Percentiles rank a stretch among this genome's conserved stretches.
Evolutionary conservation across 495 filamentous ascomycete species (phyloP).

Genomic region (Aspergillus coremiiformis): DNA sequence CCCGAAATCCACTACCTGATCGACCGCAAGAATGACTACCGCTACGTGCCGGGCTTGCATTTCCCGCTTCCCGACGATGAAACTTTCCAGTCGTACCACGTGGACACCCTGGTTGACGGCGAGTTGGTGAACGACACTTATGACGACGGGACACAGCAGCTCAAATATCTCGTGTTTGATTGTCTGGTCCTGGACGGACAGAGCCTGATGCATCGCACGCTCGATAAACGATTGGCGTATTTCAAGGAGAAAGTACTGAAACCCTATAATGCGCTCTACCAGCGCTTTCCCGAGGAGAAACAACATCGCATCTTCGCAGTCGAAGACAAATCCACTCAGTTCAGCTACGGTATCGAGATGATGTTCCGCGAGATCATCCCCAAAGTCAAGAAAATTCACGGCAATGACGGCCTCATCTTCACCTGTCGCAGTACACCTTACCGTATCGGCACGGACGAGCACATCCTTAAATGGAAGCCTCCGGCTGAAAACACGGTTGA

Average conservation of each 20-base stretch:
- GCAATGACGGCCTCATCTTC: constrained; percentile 95
- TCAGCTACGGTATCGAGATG: constrained; percentile 80
- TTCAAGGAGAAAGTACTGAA: constrained; percentile 71
- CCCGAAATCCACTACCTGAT: constrained; percentile 73
- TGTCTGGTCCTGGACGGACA: constrained; percentile 76
- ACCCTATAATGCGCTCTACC: constrained; percentile 67
- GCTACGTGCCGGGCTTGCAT: constrained; percentile 68
- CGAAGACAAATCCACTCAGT: constrained; percentile 78
- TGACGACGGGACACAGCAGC: constrained; percentile 52
- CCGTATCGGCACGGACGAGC: constrained; percentile 78
- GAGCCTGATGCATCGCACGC: constrained; percentile 63
- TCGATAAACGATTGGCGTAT: constrained; percentile 84
- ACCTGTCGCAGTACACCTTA: constrained; percentile 83
- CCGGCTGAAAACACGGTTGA: constrained; percentile 88
- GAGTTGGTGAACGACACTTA: constrained; percentile 80
- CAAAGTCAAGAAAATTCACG: constrained; percentile 62
- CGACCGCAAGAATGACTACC: constrained; percentile 96
- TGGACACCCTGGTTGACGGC: constrained; percentile 78
- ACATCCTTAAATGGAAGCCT: constrained; percentile 97
- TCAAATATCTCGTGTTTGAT: constrained; percentile 88
- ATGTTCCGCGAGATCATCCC: constrained; percentile 86
- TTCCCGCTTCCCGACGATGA: constrained; percentile 65
- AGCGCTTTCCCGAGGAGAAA: constrained; percentile 61
- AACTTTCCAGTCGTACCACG: constrained; percentile 57
- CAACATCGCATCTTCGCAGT: constrained; percentile 68